Base-by-base conservation (phyloP, 164 flowering plant genomes). In the Vitis rupestris region DNA sequence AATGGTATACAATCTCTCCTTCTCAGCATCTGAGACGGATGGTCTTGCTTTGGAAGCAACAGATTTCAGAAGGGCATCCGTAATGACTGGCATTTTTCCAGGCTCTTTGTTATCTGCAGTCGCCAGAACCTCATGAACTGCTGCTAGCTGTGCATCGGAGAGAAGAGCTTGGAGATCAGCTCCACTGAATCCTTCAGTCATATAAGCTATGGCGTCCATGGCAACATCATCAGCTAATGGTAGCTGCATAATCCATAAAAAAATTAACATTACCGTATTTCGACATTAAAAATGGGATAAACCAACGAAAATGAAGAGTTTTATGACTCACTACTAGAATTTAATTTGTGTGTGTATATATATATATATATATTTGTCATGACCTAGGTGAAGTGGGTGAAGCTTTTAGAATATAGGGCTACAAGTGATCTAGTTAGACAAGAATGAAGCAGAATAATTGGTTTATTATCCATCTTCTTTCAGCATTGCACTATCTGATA, bases 101-200 rank as follows among this genome's bases (percentile, higher is more conserved):
- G 81, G 64, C 52, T 67, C 67, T 66, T 70, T 56, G 63, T 61
- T 60, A 58, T 80, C 74, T 23, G 59, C 76, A 70, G 70, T 75
- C 63, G 74, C 85, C 37, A 93, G 72, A 77, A 86, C 76, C 70
- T 93, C 89, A 64, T 93, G 93, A 72, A 93, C 96, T 49, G 98
- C 91, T 37, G 82, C 92, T 63, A 93, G 93, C 75, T 95, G 97
- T 23, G 97, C 89, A 80, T 92, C 99, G 37, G 98, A 95, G 23
- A 95, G 88, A 65, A 95, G 91, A 44, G 99, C 99, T 81, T 93
- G 97, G 52, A 95, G 94, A 70, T 95, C 99, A 37, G 99, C 99
- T 59, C 99, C 99, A 69, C 98, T 95, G 55, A 92, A 93, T 63
- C 99, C 99, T 68, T 91, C 94, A 17, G 99, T 93, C 78, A 84